Base-by-base conservation (phyloP, 2,329 filamentous ascomycete genomes). In the Cladophialophora immunda region DNA sequence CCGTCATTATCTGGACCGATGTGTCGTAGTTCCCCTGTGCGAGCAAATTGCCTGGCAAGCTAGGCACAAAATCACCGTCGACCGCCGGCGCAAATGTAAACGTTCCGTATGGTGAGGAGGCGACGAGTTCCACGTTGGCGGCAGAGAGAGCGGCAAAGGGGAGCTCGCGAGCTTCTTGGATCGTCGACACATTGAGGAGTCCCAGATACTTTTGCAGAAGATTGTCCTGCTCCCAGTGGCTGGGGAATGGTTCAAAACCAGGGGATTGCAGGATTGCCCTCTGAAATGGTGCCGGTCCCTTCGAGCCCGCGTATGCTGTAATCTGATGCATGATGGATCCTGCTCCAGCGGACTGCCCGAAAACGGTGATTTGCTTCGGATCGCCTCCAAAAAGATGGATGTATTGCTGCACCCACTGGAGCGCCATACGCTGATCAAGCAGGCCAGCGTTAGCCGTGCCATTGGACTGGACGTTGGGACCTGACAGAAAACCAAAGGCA, bases 381-480 rank as follows among this genome's bases (percentile, higher is more conserved):
- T 87, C 82, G 13, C 86, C 86, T 9, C 86, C 85, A 69, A 88
- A 88, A 7, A 80, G 74, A 69, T 82, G 75, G 62, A 87, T 86
- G 66, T 86, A 77, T 45, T 82, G 73, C 62, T 85, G 81, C 2
- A 88, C 80, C 86, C 87, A 89, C 70, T 86, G 78, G 7, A 89
- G 76, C 25, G 85, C 85, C 22, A 62, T 76, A 8, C 83, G 79
- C 71, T 88, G 86, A 65, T 88, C 85, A 58, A 81, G 77, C 0
- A 87, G 75, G 2, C 80, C 85, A 7, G 79, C 80, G 68, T 87
- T 87, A 1, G 81, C 76, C 3, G 76, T 78, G 3, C 80, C 75
- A n/a, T 73, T 68, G 34, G 41, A 17, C 29, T 80, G 77, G 53
- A 83, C 76, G 19, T 75, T 82, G 22, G 80, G 78, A 52, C 80